Conservation (phyloP, 2,329 filamentous ascomycete genomes). For the Paradendryphiella salina region DNA sequence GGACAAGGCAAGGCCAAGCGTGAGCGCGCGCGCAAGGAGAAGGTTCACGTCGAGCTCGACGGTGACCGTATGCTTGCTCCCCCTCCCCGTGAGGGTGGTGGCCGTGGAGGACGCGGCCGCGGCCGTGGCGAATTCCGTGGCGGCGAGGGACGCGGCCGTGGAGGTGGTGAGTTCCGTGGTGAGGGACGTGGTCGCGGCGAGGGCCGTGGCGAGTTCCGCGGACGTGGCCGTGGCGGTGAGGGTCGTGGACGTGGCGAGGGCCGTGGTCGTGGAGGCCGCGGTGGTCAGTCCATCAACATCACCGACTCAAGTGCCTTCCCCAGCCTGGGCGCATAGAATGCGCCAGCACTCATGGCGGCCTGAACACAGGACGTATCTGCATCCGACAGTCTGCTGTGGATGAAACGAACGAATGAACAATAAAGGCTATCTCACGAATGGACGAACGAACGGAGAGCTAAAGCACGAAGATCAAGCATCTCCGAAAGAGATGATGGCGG, state of each 20-base stretch:
- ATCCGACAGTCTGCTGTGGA: slow-evolving; percentile 13
- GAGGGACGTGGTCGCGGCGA: slow-evolving; percentile 53
- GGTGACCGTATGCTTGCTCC: slow-evolving; percentile 59
- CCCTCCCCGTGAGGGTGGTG: slow-evolving; percentile 58
- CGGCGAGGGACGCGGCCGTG: slow-evolving; percentile 58
- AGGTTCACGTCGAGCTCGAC: slow-evolving; percentile 87
- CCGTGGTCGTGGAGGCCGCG: slow-evolving; percentile 55
- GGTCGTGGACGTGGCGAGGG: slow-evolving; percentile 54
- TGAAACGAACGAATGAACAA: slow-evolving; percentile 26
- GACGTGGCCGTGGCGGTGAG: slow-evolving; percentile 51
- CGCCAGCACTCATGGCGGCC: slow-evolving; percentile 25
- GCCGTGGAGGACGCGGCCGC: slow-evolving; percentile 57
- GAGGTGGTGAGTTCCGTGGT: slow-evolving; percentile 50
- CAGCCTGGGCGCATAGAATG: slow-evolving; percentile 53
- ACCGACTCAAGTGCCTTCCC: slow-evolving; percentile 58
- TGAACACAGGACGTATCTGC: slow-evolving; percentile 17
- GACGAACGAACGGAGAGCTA: slow-evolving; percentile 10
- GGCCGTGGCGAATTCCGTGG: slow-evolving; percentile 58
- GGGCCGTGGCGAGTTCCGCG: slow-evolving; percentile 54
- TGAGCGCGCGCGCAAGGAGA: slow-evolving; percentile 88
- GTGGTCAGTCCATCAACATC: slow-evolving; percentile 52
- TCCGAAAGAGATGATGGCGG: slow-evolving; percentile 21
- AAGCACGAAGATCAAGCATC: slow-evolving; percentile 13
- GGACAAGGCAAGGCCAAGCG: slow-evolving; percentile 75
- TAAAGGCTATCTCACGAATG: slow-evolving; percentile 24